phyloP scores from a whole-genome alignment of 768 basidiomycete species.

The Solioccasus polychromus region DNA sequence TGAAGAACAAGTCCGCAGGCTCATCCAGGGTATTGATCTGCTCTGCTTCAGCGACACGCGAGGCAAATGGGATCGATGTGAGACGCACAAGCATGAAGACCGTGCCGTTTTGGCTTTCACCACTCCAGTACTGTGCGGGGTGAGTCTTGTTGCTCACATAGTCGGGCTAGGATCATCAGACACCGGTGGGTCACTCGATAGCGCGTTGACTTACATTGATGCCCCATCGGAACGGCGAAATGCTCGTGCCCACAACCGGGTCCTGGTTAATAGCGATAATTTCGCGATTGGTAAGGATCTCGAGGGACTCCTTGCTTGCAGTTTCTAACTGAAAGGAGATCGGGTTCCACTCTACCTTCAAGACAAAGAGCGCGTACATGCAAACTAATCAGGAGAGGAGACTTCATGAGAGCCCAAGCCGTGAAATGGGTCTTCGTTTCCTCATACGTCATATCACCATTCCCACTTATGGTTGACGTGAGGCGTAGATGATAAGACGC shows the following conservation, averaged over 20 bases:
- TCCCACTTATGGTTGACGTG: slow-evolving; percentile 42
- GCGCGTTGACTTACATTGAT: slow-evolving; percentile 46
- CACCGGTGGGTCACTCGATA: not conserved
- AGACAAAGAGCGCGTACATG: slow-evolving; percentile 37
- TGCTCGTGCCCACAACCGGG: slow-evolving; percentile 53
- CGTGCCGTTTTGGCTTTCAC: slow-evolving; percentile 60
- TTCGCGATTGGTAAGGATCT: slow-evolving; percentile 60
- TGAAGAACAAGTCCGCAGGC: slow-evolving; percentile 58
- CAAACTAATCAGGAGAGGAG: slow-evolving; percentile 62
- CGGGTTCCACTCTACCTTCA: slow-evolving; percentile 3
- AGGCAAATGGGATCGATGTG: too few relatives aligned
- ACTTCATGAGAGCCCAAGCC: slow-evolving; percentile 71
- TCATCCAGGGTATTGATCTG: slow-evolving; percentile 61
- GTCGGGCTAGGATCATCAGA: slow-evolving; percentile 26
- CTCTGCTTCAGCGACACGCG: not conserved
- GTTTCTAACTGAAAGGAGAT: slow-evolving; percentile 41
- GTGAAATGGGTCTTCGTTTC: slow-evolving; percentile 72
- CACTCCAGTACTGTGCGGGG: slow-evolving; percentile 74
- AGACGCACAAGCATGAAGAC: slow-evolving; percentile 67
- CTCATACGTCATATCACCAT: slow-evolving; percentile 57
- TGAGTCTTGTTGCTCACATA: slow-evolving; percentile 41
- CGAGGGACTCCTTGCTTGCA: slow-evolving; percentile 48
- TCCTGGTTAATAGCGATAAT: slow-evolving; percentile 71
- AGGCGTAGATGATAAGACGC: not conserved
- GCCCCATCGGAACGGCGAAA: slow-evolving; percentile 70